phyloP scores from a whole-genome alignment of 805 yeast genomes.

The Jamesozyma lodderae region DNA sequence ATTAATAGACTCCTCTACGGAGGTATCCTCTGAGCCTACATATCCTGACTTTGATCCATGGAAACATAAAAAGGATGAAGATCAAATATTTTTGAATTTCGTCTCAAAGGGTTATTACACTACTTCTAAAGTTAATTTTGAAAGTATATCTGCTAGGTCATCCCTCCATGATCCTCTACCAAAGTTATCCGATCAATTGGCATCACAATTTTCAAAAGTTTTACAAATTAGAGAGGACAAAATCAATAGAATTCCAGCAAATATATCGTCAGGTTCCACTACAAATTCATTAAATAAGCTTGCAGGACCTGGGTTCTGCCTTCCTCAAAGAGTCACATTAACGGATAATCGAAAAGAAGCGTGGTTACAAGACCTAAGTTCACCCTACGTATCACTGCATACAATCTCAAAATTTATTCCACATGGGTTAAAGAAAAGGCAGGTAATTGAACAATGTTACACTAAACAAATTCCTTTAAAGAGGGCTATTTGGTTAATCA shows the following conservation, averaged over 20 bases:
- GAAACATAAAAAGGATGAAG: conserved; percentile 27
- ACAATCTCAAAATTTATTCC: conserved; percentile 74
- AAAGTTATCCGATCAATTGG: conserved; percentile 23
- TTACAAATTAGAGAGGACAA: conserved; percentile 25
- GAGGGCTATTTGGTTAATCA: conserved; percentile 87
- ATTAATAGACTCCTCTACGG: too few relatives aligned
- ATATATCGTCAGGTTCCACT: not conserved
- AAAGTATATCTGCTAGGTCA: conserved; percentile 31
- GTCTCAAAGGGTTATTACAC: conserved; percentile 29
- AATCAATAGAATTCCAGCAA: conserved; percentile 23
- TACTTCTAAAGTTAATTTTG: conserved; percentile 29
- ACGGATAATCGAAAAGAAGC: conserved; percentile 78
- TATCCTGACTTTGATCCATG: conserved; percentile 32
- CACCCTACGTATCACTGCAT: conserved; percentile 54
- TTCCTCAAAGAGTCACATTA: conserved; percentile 58
- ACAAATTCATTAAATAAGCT: conserved; percentile 12
- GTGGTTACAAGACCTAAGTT: conserved; percentile 78
- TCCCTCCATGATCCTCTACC: conserved; percentile 28
- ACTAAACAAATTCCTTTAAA: conserved; percentile 57
- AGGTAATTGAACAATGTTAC: conserved; percentile 65
- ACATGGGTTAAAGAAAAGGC: conserved; percentile 74
- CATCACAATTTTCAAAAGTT: conserved; percentile 23
- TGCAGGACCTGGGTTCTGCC: conserved; percentile 26
- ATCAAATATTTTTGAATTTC: conserved; percentile 24
- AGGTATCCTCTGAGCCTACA: too few relatives aligned